These are phyloP conservation scores for Cryptosporidium sp. DNA, from an alignment of 169 alveolate genomes.

Conservation along the genomic window DNA sequence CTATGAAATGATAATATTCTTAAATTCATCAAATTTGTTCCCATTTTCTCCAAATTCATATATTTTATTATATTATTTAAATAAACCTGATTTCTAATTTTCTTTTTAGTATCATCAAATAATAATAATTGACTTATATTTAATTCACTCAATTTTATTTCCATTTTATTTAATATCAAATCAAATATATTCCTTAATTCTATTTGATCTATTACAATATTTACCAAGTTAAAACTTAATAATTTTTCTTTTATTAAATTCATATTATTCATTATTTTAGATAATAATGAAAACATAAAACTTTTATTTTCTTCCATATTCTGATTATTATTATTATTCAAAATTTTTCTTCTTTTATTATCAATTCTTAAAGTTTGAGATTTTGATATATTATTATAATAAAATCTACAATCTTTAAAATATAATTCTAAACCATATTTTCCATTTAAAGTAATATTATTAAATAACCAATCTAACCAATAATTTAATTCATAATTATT, in stretches of 20 bases:
- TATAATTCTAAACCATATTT: neutral
- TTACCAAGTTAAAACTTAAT: neutral
- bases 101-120: neutral
- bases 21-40: neutral
- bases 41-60: neutral
- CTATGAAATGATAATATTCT: slow-evolving; percentile 21
- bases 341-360: neutral
- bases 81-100: neutral
- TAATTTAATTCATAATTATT: neutral
- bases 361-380: neutral
- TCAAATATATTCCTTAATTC: slow-evolving; percentile 3
- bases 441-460: neutral
- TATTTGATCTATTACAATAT: neutral
- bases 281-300: neutral
- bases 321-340: neutral
- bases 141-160: neutral
- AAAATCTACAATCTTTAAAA: slow-evolving; percentile 38
- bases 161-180: neutral
- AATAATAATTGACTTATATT: neutral
- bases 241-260: neutral
- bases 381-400: neutral
- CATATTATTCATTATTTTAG: neutral
- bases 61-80: neutral
- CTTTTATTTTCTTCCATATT: neutral
- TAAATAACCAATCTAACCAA: slow-evolving; percentile 34